Evolutionary conservation across 2,329 filamentous ascomycete species (phyloP).

Genomic region (Cladorrhinum sp.): DNA sequence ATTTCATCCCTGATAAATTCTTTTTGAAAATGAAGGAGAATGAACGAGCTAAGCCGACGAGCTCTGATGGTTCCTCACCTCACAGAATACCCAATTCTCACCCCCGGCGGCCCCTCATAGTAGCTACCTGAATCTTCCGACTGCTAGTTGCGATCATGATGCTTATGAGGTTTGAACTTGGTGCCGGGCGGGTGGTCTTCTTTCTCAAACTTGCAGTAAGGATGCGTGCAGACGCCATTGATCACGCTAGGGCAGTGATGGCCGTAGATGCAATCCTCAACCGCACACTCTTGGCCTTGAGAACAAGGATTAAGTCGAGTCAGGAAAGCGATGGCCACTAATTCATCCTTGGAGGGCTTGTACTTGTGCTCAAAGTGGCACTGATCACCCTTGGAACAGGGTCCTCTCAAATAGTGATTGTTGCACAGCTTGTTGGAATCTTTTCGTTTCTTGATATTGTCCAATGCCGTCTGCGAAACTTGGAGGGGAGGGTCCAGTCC

Average conservation of each 20-base stretch:
- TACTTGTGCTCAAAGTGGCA: slow-evolving; percentile 59
- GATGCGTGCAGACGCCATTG: slow-evolving; percentile 50
- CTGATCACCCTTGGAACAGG: slow-evolving; percentile 51
- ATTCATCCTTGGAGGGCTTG: slow-evolving; percentile 51
- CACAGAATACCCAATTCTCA: too few species aligned
- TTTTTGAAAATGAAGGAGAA: too few species aligned
- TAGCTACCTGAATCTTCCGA: too few species aligned
- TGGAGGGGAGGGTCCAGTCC: slow-evolving; percentile 53
- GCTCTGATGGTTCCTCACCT: too few species aligned
- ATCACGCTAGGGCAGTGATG: slow-evolving; percentile 57
- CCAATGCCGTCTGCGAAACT: slow-evolving; percentile 45
- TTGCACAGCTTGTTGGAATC: slow-evolving; percentile 59
- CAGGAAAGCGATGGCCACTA: slow-evolving; percentile 53
- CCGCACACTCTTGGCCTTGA: slow-evolving; percentile 55
- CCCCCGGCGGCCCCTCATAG: too few species aligned
- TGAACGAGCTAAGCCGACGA: too few species aligned
- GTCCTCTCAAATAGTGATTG: slow-evolving; percentile 57
- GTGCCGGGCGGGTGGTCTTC: slow-evolving; percentile 57
- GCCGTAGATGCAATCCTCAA: slow-evolving; percentile 59
- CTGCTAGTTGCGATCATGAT: background rate
- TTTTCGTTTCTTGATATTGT: slow-evolving; percentile 54
- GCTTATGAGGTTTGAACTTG: slow-evolving; percentile 37
- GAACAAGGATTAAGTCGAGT: slow-evolving; percentile 57
- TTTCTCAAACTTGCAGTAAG: slow-evolving; percentile 53
- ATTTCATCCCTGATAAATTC: too few species aligned